Conservation (phyloP, 805 yeast species). For the Zygotorulaspora danielsina region DNA sequence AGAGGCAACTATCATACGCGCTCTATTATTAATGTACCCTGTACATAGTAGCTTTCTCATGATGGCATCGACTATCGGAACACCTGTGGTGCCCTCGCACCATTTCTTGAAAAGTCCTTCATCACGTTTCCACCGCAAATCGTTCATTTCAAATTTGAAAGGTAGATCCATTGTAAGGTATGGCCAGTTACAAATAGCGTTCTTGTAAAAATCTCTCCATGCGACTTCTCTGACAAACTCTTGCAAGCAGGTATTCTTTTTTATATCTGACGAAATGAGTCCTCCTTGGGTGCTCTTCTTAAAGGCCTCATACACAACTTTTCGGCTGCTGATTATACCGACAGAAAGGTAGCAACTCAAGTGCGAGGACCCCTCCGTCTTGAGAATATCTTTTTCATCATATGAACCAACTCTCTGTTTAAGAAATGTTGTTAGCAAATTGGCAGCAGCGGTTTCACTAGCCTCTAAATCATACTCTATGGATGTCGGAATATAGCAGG, state of each 20-base stretch:
- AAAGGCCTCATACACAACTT: constrained; percentile 35
- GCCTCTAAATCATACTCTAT: constrained; percentile 16
- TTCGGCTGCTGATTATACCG: constrained; percentile 45
- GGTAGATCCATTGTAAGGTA: constrained; percentile 48
- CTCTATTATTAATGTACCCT: constrained; percentile 52
- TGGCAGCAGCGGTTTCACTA: constrained; percentile 19
- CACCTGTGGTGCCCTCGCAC: constrained; percentile 53
- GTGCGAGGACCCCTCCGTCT: constrained; percentile 34
- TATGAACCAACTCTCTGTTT: constrained; percentile 13
- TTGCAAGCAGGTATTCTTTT: constrained; percentile 37
- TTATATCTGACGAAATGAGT: constrained; percentile 20
- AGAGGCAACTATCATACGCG: constrained; percentile 51
- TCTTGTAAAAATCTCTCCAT: constrained; percentile 56
- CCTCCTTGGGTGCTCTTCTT: constrained; percentile 23
- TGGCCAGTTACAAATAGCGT: constrained; percentile 48
- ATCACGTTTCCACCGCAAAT: constrained; percentile 43
- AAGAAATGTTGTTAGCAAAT: constrained; percentile 20
- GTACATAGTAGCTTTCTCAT: constrained; percentile 51
- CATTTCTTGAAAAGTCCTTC: constrained; percentile 42
- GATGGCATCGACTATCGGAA: constrained; percentile 55
- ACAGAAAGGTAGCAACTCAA: constrained; percentile 45
- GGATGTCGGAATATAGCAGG: constrained; percentile 15
- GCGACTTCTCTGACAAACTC: constrained; percentile 53
- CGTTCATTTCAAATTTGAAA: constrained; percentile 41
- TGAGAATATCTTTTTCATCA: constrained; percentile 22